Percentiles rank a stretch among this genome's conserved stretches.
Conservation (phyloP, 169 alveolate genomes). For the Theileria annulata region DNA sequence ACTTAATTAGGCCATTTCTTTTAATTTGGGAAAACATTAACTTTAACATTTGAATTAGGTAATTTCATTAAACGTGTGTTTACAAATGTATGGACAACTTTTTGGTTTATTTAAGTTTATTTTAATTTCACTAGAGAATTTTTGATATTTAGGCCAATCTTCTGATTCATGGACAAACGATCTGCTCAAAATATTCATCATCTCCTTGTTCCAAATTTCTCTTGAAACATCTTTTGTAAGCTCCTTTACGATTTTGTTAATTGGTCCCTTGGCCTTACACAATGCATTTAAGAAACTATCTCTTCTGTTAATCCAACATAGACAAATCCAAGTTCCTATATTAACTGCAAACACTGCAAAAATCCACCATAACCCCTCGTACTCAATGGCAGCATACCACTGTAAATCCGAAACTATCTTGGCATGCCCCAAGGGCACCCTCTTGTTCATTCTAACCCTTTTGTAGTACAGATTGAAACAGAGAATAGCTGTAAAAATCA, state of each 20-base stretch:
- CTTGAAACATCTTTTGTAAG: slow-evolving; percentile 40
- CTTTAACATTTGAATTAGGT: neutral
- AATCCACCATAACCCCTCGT: slow-evolving; percentile 66
- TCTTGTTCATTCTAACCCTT: slow-evolving; percentile 39
- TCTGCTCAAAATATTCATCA: slow-evolving; percentile 23
- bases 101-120: neutral
- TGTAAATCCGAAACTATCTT: slow-evolving; percentile 36
- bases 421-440: slow-evolving; percentile 65
- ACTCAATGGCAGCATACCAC: slow-evolving; percentile 67
- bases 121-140: slow-evolving; percentile 45
- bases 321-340: slow-evolving; percentile 40
- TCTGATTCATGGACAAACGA: neutral
- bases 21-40: neutral
- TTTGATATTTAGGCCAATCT: slow-evolving; percentile 24
- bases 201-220: slow-evolving; percentile 52
- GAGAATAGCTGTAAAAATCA: slow-evolving; percentile 23
- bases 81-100: slow-evolving; percentile 46
- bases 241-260: slow-evolving; percentile 11
- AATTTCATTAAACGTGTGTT: slow-evolving; percentile 22
- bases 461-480: slow-evolving; percentile 42
- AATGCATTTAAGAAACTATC: slow-evolving; percentile 28
- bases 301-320: slow-evolving; percentile 31
- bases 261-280: slow-evolving; percentile 24
- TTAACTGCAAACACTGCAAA: slow-evolving; percentile 32
- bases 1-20: slow-evolving; percentile 10